phyloP scores from a whole-genome alignment of 2,329 filamentous ascomycete genomes.

The Xylariaceae sp. region DNA sequence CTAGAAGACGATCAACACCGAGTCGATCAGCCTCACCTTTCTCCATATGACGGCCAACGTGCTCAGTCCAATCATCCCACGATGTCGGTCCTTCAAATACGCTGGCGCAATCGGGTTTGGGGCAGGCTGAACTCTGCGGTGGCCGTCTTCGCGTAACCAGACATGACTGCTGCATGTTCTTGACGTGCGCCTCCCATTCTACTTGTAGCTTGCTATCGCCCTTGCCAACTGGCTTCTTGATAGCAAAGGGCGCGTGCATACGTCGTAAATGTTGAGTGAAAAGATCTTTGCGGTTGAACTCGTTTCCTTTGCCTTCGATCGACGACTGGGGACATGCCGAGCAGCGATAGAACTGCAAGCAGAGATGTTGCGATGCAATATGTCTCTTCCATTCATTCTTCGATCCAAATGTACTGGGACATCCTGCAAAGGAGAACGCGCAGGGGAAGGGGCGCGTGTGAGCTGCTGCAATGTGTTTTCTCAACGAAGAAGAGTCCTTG shows the following conservation, averaged over 20 bases:
- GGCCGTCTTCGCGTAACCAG: slow-evolving; percentile 63
- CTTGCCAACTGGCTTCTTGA: slow-evolving; percentile 53
- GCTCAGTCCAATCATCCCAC: slow-evolving; percentile 91
- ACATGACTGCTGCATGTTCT: slow-evolving; percentile 69
- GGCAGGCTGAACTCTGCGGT: slow-evolving; percentile 67
- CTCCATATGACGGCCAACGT: slow-evolving; percentile 86
- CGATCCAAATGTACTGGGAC: slow-evolving; percentile 74
- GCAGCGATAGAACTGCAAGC: slow-evolving; percentile 59
- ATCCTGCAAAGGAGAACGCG: slow-evolving; percentile 79
- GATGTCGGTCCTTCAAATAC: slow-evolving; percentile 65
- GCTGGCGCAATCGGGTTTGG: slow-evolving; percentile 63
- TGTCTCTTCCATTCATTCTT: slow-evolving; percentile 99
- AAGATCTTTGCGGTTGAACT: slow-evolving; percentile 92
- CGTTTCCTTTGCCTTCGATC: slow-evolving; percentile 43
- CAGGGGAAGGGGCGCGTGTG: slow-evolving; percentile 76
- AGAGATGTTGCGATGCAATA: slow-evolving; percentile 83
- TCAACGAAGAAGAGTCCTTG: slow-evolving; percentile 60
- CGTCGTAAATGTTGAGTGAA: slow-evolving; percentile 91
- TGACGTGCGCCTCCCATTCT: slow-evolving; percentile 61
- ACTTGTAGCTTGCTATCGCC: slow-evolving; percentile 53
- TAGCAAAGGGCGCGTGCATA: slow-evolving; percentile 76
- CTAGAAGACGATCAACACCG: slow-evolving; percentile 53
- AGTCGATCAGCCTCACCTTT: slow-evolving; percentile 56
- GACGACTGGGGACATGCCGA: slow-evolving; percentile 51
- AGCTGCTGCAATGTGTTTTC: slow-evolving; percentile 62